Conservation (phyloP, 257 asterid genomes). For the Echium plantagineum region DNA sequence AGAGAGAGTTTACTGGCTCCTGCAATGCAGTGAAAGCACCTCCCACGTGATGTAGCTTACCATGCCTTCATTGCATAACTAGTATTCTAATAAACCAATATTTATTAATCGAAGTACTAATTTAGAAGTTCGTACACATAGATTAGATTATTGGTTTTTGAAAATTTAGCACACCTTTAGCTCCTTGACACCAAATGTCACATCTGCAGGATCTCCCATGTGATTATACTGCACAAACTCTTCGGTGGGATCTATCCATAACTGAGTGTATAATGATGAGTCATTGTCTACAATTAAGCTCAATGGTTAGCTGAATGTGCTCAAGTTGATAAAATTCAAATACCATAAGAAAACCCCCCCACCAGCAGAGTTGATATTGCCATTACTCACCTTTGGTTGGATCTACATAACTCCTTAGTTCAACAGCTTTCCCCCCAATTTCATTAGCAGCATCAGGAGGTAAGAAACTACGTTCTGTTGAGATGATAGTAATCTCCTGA, state of each 20-base stretch:
- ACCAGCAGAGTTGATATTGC: background rate
- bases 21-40: background rate
- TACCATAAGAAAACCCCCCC: background rate
- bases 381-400: conserved; percentile 68
- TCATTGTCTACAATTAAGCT: conserved; percentile 60
- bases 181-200: conserved; percentile 92
- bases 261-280: conserved; percentile 84
- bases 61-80: background rate
- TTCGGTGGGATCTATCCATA: conserved; percentile 95
- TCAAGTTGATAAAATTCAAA: background rate
- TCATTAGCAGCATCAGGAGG: conserved; percentile 62
- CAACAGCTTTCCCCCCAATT: conserved; percentile 92
- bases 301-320: conserved; percentile 8
- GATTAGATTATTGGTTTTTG: background rate
- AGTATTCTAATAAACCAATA: background rate
- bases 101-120: background rate
- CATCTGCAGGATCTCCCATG: conserved; percentile 73
- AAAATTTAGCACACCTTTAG: conserved; percentile 51
- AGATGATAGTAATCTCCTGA: conserved; percentile 86
- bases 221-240: conserved; percentile 88
- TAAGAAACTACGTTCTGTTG: conserved; percentile 53
- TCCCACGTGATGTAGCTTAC: no score
- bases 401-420: conserved; percentile 88
- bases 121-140: background rate
- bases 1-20: background rate